Conservation (phyloP, 2,329 filamentous ascomycete genomes). For the Fusarium avenaceum region DNA sequence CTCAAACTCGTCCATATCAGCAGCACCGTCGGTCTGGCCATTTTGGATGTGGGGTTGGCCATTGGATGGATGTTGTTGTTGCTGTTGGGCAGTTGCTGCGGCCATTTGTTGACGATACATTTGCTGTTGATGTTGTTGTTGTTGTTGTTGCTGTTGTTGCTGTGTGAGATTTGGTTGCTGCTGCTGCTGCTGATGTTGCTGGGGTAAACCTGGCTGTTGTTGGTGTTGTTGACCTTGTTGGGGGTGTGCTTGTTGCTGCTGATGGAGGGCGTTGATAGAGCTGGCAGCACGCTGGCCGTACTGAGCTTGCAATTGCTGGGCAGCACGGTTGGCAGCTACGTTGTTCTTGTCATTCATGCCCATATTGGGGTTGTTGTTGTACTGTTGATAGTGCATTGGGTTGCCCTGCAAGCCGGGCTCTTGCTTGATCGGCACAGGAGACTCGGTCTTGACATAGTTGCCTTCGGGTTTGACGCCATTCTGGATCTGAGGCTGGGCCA, state of each 20-base stretch:
- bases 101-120: conserved; percentile 52
- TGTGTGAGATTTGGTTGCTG: conserved; percentile 47
- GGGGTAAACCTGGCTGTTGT: conserved; percentile 44
- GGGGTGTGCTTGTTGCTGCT: conserved; percentile 48
- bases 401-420: conserved; percentile 57
- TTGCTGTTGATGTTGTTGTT: conserved; percentile 50
- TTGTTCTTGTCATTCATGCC: conserved; percentile 53
- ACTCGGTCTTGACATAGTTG: conserved; percentile 62
- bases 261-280: conserved; percentile 74
- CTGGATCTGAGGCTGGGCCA: conserved; percentile 48
- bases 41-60: conserved; percentile 53
- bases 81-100: conserved; percentile 46
- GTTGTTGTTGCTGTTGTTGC: conserved; percentile 41
- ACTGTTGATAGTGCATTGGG: conserved; percentile 53
- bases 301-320: conserved; percentile 68
- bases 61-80: conserved; percentile 55
- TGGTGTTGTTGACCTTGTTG: conserved; percentile 44
- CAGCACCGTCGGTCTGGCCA: conserved; percentile 80
- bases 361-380: conserved; percentile 44
- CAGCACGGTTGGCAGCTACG: conserved; percentile 67
- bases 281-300: conserved; percentile 75
- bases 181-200: conserved; percentile 50
- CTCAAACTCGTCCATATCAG: conserved; percentile 69
- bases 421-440: conserved; percentile 59
- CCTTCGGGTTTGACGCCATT: conserved; percentile 62